phyloP scores from a whole-genome alignment of 495 filamentous ascomycete species.

The Daldinia grandis region DNA sequence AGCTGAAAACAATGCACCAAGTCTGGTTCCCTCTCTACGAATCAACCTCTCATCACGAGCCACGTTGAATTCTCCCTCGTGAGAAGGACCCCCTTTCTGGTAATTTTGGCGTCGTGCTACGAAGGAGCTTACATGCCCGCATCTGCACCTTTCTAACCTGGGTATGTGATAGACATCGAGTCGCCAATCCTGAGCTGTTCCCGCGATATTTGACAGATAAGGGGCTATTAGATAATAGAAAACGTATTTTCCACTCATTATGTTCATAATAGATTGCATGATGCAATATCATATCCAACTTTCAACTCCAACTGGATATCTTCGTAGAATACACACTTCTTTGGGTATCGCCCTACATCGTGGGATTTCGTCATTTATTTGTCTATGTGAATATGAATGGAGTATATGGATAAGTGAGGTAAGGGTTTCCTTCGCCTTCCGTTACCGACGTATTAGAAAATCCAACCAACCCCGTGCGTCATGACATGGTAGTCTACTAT shows the following conservation, averaged over 20 bases:
- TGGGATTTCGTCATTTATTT: conserved; percentile 6
- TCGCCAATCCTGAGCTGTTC: not conserved
- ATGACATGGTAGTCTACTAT: conserved; percentile 15
- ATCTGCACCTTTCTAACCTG: conserved; percentile 8
- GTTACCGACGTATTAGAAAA: conserved; percentile 26
- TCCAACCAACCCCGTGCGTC: conserved; percentile 24
- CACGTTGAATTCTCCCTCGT: conserved; percentile 23
- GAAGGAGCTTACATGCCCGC: conserved; percentile 25
- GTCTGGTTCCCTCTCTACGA: not conserved
- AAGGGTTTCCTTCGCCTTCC: conserved; percentile 11
- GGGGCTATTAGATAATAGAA: conserved; percentile 23
- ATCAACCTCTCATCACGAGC: conserved; percentile 31
- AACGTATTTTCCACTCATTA: not conserved
- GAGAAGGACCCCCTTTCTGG: conserved; percentile 3
- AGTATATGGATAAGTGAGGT: conserved; percentile 24
- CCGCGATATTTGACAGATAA: conserved; percentile 7
- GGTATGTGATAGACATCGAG: not conserved
- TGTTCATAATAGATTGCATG: not conserved
- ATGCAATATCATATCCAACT: not conserved
- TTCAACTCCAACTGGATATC: not conserved
- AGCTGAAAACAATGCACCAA: not conserved
- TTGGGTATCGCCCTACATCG: conserved; percentile 7
- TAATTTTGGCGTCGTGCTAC: conserved; percentile 17
- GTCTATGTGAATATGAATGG: conserved; percentile 11
- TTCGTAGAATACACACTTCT: not conserved